Base-by-base conservation (phyloP, 1,139 yeast species). In the Suhomyces bribrorum region DNA sequence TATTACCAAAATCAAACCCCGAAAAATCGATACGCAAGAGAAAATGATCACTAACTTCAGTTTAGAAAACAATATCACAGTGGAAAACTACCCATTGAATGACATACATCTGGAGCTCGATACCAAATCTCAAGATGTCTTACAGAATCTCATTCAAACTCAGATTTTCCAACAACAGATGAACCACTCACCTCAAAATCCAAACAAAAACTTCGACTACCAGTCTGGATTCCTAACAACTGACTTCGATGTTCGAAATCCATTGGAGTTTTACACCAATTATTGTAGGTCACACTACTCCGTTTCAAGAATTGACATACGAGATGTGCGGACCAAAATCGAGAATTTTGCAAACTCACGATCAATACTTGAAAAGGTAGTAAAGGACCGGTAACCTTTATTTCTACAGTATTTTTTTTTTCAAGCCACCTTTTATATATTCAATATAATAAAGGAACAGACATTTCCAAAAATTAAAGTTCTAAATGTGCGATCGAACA, bases 221-320 rank as follows among this genome's bases (percentile, higher is more conserved):
- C 46, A 50, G 2, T 38, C 46, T 5, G 69, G 69, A 5, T 39
- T 61, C 9, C 54, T 48, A 29, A 40, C 47, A 7, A 43, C 47
- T n/a, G 72, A 66, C 36, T 66, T 53, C 35, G 49, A 64, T 43
- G 62, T 69, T 0, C 35, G 43, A 3, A 38, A 41, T 15, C 44
- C 62, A n/a, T 45, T 65, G 7, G 43, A 46, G 4, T 41, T 44
- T 24, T 55, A 53, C 31, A 43, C 47, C 7, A 40, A 43, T 45
- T 40, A 46, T 44, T 20, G 44, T 36, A 24, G 45, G 36, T 18
- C 58, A 42, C 38, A 49, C 40, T 47, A 39, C 23, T 32, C 36
- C 2, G 32, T 32, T 12, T 34, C 36, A 34, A 32, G 51, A 42
- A 32, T 59, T 52, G 58, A 53, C 42, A 37, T 62, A 16, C 50